phyloP scores from a whole-genome alignment of 257 asterid species.

The Scutellaria minor region DNA sequence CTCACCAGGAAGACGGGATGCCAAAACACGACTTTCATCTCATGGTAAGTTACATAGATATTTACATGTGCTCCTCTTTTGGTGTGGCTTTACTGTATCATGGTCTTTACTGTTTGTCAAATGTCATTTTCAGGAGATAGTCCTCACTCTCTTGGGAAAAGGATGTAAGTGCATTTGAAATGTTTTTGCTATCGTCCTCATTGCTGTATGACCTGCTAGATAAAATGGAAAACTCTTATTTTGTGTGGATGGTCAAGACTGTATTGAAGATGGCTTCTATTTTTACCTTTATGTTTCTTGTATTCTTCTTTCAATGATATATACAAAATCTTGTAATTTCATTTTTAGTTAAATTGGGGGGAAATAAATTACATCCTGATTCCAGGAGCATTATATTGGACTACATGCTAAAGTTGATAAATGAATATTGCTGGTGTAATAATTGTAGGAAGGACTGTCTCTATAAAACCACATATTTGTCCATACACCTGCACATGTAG shows the following conservation, averaged over 20 bases:
- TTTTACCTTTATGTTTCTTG: not conserved
- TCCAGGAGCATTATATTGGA: slow-evolving; percentile 13
- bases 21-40: slow-evolving; percentile 54
- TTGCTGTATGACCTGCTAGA: slow-evolving; percentile 7
- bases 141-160: slow-evolving; percentile 55
- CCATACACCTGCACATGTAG: not conserved
- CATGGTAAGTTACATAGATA: slow-evolving; percentile 56
- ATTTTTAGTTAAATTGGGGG: not conserved
- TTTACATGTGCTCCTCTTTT: slow-evolving; percentile 24
- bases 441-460: not conserved
- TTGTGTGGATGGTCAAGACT: slow-evolving; percentile 12
- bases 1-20: slow-evolving; percentile 66
- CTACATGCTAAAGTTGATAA: slow-evolving; percentile 2
- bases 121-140: slow-evolving; percentile 59
- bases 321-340: slow-evolving; percentile 3
- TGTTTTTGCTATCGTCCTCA: slow-evolving; percentile 2
- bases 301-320: not conserved
- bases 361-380: not conserved
- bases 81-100: slow-evolving; percentile 6
- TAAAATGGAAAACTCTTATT: slow-evolving; percentile 15
- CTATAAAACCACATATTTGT: slow-evolving; percentile 4
- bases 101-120: slow-evolving; percentile 34
- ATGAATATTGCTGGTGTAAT: not conserved
- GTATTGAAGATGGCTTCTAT: slow-evolving; percentile 5
- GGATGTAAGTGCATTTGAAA: slow-evolving; percentile 54